Percentiles rank a stretch among this genome's conserved stretches.
Evolutionary conservation across 139 green algal genomes (phyloP).

Genomic region (Gonium pectorale): DNA sequence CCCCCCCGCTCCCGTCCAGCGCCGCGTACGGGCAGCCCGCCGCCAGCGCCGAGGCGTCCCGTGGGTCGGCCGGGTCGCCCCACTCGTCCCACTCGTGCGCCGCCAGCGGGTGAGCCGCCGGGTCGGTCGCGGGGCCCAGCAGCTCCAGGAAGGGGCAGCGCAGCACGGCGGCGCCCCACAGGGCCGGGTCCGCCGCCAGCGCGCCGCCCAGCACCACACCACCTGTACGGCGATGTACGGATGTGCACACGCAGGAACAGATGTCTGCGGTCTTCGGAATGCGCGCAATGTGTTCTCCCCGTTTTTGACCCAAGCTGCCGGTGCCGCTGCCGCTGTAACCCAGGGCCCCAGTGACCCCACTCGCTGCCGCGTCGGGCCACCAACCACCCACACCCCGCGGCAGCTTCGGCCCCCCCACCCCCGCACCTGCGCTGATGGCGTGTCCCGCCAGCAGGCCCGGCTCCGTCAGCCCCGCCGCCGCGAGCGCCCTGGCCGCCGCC

Average conservation of each 20-base stretch:
- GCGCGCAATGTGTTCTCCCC: too few relatives aligned
- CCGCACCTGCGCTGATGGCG: slow-evolving; percentile 61
- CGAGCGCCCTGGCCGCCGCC: slow-evolving; percentile 55
- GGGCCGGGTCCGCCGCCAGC: slow-evolving; percentile 28
- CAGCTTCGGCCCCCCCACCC: not conserved
- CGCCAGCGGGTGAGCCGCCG: slow-evolving; percentile 17
- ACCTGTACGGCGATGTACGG: slow-evolving; percentile 1
- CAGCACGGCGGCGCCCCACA: slow-evolving; percentile 66
- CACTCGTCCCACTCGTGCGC: slow-evolving; percentile 78
- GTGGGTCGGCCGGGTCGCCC: slow-evolving; percentile 60
- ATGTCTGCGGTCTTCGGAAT: too few relatives aligned
- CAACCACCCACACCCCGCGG: too few relatives aligned
- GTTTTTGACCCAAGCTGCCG: too few relatives aligned
- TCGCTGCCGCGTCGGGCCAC: too few relatives aligned
- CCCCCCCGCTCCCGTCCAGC: not conserved
- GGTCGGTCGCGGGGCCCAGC: slow-evolving; percentile 26
- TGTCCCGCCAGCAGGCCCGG: slow-evolving; percentile 59
- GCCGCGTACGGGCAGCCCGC: slow-evolving; percentile 63
- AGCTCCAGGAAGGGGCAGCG: slow-evolving; percentile 74
- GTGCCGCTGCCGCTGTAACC: too few relatives aligned
- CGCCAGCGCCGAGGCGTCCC: slow-evolving; percentile 34
- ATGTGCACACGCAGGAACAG: too few relatives aligned
- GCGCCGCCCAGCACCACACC: slow-evolving; percentile 18
- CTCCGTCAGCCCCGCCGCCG: slow-evolving; percentile 38
- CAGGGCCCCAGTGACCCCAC: too few relatives aligned